Evolutionary conservation across 2,329 filamentous ascomycete genomes (phyloP).

Genomic region (Emydomyces testavorans): DNA sequence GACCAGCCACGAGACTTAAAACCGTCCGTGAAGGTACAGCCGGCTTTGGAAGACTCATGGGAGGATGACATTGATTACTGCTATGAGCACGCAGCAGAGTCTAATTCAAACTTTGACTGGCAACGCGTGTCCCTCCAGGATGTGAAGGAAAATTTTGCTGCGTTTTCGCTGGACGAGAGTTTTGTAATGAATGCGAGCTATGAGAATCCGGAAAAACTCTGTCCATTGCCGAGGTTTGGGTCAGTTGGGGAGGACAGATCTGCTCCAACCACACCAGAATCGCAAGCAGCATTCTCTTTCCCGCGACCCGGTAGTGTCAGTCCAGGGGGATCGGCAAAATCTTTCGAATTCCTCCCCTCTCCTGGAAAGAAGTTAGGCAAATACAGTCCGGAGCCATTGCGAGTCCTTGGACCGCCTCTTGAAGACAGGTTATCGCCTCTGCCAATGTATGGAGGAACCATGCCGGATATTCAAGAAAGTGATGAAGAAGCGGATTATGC

Average conservation of each 20-base stretch:
- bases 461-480: slow-evolving; percentile 35
- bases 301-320: slow-evolving; percentile 10
- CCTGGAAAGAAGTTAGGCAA: slow-evolving; percentile 19
- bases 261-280: slow-evolving; percentile 6
- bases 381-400: slow-evolving; percentile 26
- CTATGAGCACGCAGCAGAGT: slow-evolving; percentile 50
- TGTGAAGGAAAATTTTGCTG: slow-evolving; percentile 15
- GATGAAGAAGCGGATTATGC: slow-evolving; percentile 28
- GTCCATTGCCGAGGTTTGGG: background rate
- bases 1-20: background rate
- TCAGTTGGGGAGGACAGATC: background rate
- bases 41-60: slow-evolving; percentile 40
- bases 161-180: slow-evolving; percentile 9
- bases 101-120: slow-evolving; percentile 52
- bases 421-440: slow-evolving; percentile 27
- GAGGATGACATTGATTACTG: slow-evolving; percentile 53
- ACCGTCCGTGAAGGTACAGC: slow-evolving; percentile 20
- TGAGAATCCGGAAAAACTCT: background rate
- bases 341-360: slow-evolving; percentile 17
- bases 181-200: background rate
- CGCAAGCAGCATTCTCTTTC: slow-evolving; percentile 6
- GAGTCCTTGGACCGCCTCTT: slow-evolving; percentile 23
- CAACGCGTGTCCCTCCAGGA: slow-evolving; percentile 30
- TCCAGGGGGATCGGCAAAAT: background rate
- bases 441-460: slow-evolving; percentile 32